Evolutionary conservation across 139 green algal genomes (phyloP).

Genomic region (Chlamydomonas applanata): DNA sequence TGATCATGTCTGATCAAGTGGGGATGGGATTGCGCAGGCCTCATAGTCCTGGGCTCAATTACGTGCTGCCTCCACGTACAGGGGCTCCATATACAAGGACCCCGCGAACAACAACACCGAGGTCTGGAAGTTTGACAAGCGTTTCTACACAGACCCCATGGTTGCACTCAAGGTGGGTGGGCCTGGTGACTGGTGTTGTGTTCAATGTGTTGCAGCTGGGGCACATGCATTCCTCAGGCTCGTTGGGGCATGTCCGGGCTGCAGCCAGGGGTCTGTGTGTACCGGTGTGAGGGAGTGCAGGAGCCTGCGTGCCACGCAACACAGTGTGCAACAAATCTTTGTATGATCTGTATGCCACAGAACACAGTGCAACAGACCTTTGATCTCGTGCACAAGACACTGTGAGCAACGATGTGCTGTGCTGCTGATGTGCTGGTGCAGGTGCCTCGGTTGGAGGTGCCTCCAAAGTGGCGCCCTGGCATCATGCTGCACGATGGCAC

Average conservation of each 20-base stretch:
- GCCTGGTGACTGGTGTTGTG: not conserved
- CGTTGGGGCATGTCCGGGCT: not conserved
- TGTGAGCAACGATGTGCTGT: too few relatives aligned
- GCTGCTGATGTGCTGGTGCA: constrained; percentile 14
- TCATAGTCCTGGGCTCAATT: too few relatives aligned
- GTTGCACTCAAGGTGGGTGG: constrained; percentile 51
- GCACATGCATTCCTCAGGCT: not conserved
- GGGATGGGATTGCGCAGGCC: too few relatives aligned
- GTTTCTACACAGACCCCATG: constrained; percentile 32
- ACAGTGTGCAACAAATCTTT: too few relatives aligned
- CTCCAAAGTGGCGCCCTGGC: constrained; percentile 39
- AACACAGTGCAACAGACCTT: not conserved
- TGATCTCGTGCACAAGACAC: too few relatives aligned
- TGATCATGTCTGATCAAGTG: too few relatives aligned
- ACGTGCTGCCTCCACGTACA: too few relatives aligned
- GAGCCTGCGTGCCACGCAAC: too few relatives aligned
- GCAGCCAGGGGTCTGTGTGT: too few relatives aligned
- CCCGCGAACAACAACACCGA: constrained; percentile 36
- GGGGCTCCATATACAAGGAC: constrained; percentile 9
- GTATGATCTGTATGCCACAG: not conserved
- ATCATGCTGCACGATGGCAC: constrained; percentile 65
- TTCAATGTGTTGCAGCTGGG: not conserved
- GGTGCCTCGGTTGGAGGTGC: constrained; percentile 50
- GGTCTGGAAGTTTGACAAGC: constrained; percentile 71
- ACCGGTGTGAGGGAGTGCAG: not conserved